Conservation (phyloP, 768 basidiomycete genomes). For the Boletales sp. region DNA sequence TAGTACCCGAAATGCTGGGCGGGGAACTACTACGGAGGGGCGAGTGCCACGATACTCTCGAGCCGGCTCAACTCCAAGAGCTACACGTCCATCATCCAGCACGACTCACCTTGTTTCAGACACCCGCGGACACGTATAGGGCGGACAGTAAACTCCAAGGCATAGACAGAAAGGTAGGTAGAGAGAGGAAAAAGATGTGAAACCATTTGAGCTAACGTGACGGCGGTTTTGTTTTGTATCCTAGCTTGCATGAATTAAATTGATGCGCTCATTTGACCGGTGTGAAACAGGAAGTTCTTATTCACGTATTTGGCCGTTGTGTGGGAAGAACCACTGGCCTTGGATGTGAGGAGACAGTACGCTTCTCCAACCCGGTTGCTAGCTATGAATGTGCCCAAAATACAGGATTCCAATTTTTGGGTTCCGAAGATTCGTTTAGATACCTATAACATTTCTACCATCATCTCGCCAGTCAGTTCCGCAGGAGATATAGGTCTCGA, state of each 20-base stretch:
- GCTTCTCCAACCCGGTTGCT: no score
- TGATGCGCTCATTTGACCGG: background rate
- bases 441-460: no score
- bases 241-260: conserved; percentile 5
- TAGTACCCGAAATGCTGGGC: conserved; percentile 22
- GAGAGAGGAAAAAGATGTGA: conserved; percentile 11
- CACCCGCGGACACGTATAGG: conserved; percentile 15
- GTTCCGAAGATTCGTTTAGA: no score
- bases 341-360: no score
- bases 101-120: conserved; percentile 6
- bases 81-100: conserved; percentile 12
- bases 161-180: conserved; percentile 15
- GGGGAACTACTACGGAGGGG: conserved; percentile 16
- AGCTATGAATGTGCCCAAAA: no score
- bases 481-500: no score
- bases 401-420: no score
- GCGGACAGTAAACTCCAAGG: conserved; percentile 19
- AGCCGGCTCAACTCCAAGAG: conserved; percentile 17
- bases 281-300: no score
- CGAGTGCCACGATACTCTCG: conserved; percentile 21
- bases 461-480: no score
- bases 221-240: conserved; percentile 8
- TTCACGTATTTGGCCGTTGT: no score
- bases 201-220: conserved; percentile 7
- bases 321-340: no score